Evolutionary conservation across 73 alveolate genomes (phyloP).

Genomic region (Stentor roeselii): DNA sequence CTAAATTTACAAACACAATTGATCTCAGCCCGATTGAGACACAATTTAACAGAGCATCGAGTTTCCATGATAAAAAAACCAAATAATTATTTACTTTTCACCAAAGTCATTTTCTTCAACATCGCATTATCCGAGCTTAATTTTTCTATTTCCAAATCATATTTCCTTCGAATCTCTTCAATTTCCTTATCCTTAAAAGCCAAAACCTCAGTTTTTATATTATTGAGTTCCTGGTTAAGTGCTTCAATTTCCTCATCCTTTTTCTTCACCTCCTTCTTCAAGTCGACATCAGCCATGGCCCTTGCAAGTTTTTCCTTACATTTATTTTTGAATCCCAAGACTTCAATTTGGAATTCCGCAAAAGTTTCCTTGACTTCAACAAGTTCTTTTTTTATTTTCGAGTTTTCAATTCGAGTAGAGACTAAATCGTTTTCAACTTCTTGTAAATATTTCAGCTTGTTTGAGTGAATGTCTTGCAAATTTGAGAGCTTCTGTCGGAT

Average conservation of each 20-base stretch:
- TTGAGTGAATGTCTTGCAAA: not conserved
- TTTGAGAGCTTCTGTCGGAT: no score
- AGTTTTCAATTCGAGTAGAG: not conserved
- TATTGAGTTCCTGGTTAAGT: no score
- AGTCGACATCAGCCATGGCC: not conserved
- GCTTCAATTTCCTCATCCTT: not conserved
- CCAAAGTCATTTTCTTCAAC: not conserved
- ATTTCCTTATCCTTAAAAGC: not conserved
- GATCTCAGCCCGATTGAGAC: not conserved
- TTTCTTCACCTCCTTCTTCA: not conserved
- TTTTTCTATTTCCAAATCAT: not conserved
- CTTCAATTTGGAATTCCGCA: not conserved
- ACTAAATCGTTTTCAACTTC: not conserved
- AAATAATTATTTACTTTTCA: not conserved
- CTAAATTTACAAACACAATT: not conserved
- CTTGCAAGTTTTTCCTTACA: not conserved
- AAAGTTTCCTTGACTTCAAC: not conserved
- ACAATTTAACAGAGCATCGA: not conserved
- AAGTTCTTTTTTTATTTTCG: no score
- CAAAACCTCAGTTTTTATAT: not conserved
- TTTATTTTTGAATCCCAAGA: not conserved
- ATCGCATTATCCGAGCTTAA: not conserved
- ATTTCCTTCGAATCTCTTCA: not conserved
- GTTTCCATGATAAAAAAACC: not conserved
- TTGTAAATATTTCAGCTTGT: not conserved